Evolutionary conservation across 768 basidiomycete species (phyloP), one percentile per base, ranked within the genome.

Genomic region (Rhodosporidiobolus odoratus): DNA sequence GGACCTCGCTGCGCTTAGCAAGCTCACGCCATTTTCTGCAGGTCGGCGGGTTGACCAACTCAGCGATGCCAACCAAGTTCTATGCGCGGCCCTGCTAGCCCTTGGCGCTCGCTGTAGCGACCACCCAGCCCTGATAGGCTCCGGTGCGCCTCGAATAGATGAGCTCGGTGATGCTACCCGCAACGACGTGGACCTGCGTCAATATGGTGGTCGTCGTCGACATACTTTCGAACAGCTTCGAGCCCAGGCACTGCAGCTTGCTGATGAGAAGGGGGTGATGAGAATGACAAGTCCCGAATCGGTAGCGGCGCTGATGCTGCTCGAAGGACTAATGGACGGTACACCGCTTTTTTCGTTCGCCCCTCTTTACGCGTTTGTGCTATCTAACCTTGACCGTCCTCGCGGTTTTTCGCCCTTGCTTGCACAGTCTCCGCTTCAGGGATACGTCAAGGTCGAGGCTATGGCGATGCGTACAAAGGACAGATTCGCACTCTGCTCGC

Each of bases 81-180:
- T 64, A 13, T 54, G 53, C 53, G 32, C 7, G 10, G 52, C 23
- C 13, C 41, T 56, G 8, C 53, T 64, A 40, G 53, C 62, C 4
- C 38, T 64, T 34, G 62, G 62, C 23, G 62, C 62, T 0, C 52
- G 62, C 15, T 64, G 62, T 19, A 54, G 19, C 40, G 53, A 54
- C 62, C 62, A 64, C 34, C 62, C 62, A 2, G 52, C 40, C 0
- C 40, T 64, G 30, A 4, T 64, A 27, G 62, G 62, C 13, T 13
- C 40, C 23, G 6, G 6, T 23, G 62, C 62, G 25, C 53, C 52
- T 3, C 53, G 37, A 2, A 13, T 56, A 0, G 2, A 9, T 23
- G 50, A 45, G 16, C 62, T 64, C 2, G 1, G 8, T n/a, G 19
- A 27, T 1, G 62, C 53, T 19, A 56, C 47, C 9, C 13, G 4